Conservation (phyloP, 2,329 filamentous ascomycete species). For the Colletotrichum plurivorum region DNA sequence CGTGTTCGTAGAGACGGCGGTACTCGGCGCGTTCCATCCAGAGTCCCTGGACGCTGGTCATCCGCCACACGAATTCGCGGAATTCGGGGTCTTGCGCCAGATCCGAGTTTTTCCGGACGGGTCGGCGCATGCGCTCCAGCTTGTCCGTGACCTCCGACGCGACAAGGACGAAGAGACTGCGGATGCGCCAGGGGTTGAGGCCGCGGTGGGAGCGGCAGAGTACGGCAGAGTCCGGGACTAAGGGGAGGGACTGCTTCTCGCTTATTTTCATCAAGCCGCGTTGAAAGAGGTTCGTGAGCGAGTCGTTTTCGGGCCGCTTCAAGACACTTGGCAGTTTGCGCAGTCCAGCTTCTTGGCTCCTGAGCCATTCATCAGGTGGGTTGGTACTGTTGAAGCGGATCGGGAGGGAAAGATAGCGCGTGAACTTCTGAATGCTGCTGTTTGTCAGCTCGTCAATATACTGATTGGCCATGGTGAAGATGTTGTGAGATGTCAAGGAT, state of each 20-base stretch:
- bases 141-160: constrained; percentile 57
- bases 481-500: background rate
- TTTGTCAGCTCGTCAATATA: constrained; percentile 42
- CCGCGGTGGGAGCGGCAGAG: constrained; percentile 58
- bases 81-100: background rate
- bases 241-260: constrained; percentile 45
- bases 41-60: constrained; percentile 52
- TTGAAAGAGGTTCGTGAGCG: constrained; percentile 46
- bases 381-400: constrained; percentile 46
- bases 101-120: constrained; percentile 38
- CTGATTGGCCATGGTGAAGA: constrained; percentile 16
- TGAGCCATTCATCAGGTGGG: constrained; percentile 54
- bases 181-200: constrained; percentile 60
- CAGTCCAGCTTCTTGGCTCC: constrained; percentile 49
- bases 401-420: constrained; percentile 54
- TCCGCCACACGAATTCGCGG: constrained; percentile 47
- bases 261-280: constrained; percentile 51
- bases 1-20: constrained; percentile 50
- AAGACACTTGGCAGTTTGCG: constrained; percentile 45
- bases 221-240: constrained; percentile 48
- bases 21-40: constrained; percentile 57
- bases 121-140: constrained; percentile 46
- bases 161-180: constrained; percentile 58
- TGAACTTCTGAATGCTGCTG: constrained; percentile 50
- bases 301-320: constrained; percentile 44